These are phyloP conservation scores for Paxillus involutus DNA, from an alignment of 768 basidiomycete genomes.

Conservation along the genomic window DNA sequence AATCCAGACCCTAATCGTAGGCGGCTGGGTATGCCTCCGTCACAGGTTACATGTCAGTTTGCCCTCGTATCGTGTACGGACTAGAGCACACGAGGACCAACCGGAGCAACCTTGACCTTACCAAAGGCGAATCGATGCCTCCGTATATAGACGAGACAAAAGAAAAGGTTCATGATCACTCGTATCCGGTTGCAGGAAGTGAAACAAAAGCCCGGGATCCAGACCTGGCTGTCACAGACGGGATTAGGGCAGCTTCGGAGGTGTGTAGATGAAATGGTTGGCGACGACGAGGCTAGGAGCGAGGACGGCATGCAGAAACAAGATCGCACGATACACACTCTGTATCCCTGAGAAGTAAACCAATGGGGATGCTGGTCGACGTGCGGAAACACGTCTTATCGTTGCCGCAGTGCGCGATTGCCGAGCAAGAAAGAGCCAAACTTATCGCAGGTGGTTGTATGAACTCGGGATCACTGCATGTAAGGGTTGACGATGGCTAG, in stretches of 20 bases:
- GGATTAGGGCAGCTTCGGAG: slow-evolving; percentile 12
- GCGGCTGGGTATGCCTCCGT: slow-evolving; percentile 17
- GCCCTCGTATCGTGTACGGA: slow-evolving; percentile 7
- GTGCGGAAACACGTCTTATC: slow-evolving; percentile 14
- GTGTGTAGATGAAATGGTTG: slow-evolving; percentile 20
- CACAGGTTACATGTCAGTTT: slow-evolving; percentile 15
- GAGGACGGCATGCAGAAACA: background rate
- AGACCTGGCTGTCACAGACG: slow-evolving; percentile 20
- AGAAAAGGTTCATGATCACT: background rate
- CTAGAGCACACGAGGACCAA: background rate
- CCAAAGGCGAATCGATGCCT: slow-evolving; percentile 8
- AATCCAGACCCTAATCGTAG: background rate
- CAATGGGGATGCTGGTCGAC: slow-evolving; percentile 18
- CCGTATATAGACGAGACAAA: slow-evolving; percentile 2
- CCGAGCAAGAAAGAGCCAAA: background rate
- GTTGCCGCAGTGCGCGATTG: slow-evolving; percentile 2
- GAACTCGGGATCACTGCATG: no score
- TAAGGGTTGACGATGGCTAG: no score
- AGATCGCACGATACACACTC: slow-evolving; percentile 11
- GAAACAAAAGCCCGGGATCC: slow-evolving; percentile 12
- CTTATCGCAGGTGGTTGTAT: background rate
- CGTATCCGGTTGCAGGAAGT: slow-evolving; percentile 10
- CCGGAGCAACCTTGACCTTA: no score
- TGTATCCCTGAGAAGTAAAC: slow-evolving; percentile 31
- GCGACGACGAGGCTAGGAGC: slow-evolving; percentile 18